Percentiles rank a stretch among this genome's conserved stretches.
Conservation (phyloP, 768 basidiomycete species). For the Crucibulum laeve region DNA sequence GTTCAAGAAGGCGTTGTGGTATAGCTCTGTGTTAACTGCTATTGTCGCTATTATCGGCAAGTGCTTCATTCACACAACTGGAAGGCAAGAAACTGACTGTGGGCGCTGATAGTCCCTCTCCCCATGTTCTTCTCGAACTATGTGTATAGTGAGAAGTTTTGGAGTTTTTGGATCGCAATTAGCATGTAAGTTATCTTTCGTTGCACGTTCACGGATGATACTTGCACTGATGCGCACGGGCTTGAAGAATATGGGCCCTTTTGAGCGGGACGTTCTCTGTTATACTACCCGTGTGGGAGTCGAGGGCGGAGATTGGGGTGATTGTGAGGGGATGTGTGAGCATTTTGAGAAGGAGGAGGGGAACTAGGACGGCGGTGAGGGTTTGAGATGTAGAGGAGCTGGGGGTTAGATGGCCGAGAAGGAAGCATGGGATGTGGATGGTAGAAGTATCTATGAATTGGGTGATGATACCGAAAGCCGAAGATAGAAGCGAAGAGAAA, state of each 20-base stretch:
- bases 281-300: conserved; percentile 32
- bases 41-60: conserved; percentile 30
- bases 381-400: too few species aligned
- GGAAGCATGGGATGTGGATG: too few species aligned
- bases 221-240: background rate
- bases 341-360: background rate
- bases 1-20: conserved; percentile 27
- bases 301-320: conserved; percentile 22
- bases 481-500: too few species aligned
- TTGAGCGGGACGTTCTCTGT: conserved; percentile 31
- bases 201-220: background rate
- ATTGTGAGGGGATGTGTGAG: conserved; percentile 9
- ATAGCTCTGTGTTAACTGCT: conserved; percentile 24
- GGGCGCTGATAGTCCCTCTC: conserved; percentile 31
- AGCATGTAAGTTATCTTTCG: conserved; percentile 22
- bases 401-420: too few species aligned
- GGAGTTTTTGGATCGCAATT: conserved; percentile 31
- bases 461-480: too few species aligned
- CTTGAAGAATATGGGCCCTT: conserved; percentile 27
- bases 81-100: too few species aligned
- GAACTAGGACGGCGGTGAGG: background rate
- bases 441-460: too few species aligned
- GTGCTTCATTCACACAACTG: conserved; percentile 4
- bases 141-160: conserved; percentile 28
- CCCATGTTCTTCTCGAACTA: conserved; percentile 36